Conservation (phyloP, 805 yeast genomes). For the Saccharomycopsis fermentans region DNA sequence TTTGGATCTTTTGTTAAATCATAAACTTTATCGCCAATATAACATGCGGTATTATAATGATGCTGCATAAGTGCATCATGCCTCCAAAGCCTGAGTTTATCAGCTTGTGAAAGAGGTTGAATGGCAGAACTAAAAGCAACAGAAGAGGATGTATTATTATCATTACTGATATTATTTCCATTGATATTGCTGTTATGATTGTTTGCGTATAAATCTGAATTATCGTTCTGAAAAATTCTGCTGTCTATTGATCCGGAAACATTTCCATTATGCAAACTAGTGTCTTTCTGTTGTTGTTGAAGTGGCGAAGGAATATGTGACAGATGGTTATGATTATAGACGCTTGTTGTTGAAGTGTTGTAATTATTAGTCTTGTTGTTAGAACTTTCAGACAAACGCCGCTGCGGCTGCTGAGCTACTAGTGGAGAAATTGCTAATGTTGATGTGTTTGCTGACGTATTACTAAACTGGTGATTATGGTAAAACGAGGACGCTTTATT, state of each 20-base stretch:
- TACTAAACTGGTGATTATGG: not conserved
- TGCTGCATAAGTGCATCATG: constrained; percentile 91
- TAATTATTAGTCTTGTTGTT: not conserved
- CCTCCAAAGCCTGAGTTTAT: constrained; percentile 80
- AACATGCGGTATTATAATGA: constrained; percentile 81
- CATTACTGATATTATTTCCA: not conserved
- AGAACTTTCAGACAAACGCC: constrained; percentile 24
- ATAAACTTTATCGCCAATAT: constrained; percentile 82
- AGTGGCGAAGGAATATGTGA: constrained; percentile 14
- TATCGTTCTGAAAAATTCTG: constrained; percentile 8
- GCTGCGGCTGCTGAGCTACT: constrained; percentile 25
- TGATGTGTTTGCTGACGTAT: constrained; percentile 47
- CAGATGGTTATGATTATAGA: constrained; percentile 11
- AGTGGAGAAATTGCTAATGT: constrained; percentile 67
- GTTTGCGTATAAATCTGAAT: constrained; percentile 4
- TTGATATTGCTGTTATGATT: constrained; percentile 1
- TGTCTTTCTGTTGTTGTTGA: constrained; percentile 17
- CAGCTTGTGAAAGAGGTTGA: constrained; percentile 64
- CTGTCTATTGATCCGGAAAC: not conserved
- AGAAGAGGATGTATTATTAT: constrained; percentile 4
- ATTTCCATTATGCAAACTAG: constrained; percentile 4
- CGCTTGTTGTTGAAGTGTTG: constrained; percentile 11
- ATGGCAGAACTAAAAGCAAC: not conserved
- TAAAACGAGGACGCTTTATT: not conserved
- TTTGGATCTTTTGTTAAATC: constrained; percentile 78